A percentile compares a stretch with the other conserved stretches of the same genome.
phyloP scores from a whole-genome alignment of 495 filamentous ascomycete genomes.

The Geopyxis carbonaria region DNA sequence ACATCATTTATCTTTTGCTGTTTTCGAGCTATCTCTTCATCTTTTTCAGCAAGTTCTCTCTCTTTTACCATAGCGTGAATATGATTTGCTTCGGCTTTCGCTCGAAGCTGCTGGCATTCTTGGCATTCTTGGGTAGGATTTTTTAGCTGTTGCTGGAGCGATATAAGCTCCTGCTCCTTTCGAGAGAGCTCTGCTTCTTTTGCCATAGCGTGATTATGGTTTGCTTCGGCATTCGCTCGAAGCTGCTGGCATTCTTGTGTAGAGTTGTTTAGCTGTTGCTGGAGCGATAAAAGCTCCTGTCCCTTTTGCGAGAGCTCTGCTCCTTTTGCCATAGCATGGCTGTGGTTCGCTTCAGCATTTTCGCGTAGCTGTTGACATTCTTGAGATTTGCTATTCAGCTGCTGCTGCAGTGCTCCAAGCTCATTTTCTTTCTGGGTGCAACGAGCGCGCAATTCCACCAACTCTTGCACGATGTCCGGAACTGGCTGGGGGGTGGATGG shows the following conservation, averaged over 20 bases:
- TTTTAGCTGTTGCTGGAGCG: not conserved
- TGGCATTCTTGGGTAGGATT: not conserved
- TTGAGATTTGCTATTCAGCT: not conserved
- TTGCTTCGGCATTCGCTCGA: not conserved
- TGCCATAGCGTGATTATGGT: not conserved
- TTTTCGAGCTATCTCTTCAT: too few species aligned
- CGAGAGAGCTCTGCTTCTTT: not conserved
- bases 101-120: not conserved
- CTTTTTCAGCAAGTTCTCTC: not conserved
- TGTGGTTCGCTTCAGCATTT: not conserved
- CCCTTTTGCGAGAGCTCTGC: too few species aligned
- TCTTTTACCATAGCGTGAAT: not conserved
- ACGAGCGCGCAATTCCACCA: too few species aligned
- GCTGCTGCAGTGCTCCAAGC: not conserved
- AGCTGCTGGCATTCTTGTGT: not conserved
- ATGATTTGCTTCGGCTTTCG: conserved; percentile 1
- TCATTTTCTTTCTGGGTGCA: not conserved
- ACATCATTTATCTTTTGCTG: too few species aligned
- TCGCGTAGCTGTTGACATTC: not conserved
- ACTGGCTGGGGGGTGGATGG: too few species aligned
- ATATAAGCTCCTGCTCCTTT: not conserved
- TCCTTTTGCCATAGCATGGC: not conserved
- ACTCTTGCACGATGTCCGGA: too few species aligned
- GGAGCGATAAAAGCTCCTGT: too few species aligned
- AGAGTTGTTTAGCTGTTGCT: not conserved